Base-by-base conservation (phyloP, 208 protist species). In the Leptomonas pyrrhocoris region DNA sequence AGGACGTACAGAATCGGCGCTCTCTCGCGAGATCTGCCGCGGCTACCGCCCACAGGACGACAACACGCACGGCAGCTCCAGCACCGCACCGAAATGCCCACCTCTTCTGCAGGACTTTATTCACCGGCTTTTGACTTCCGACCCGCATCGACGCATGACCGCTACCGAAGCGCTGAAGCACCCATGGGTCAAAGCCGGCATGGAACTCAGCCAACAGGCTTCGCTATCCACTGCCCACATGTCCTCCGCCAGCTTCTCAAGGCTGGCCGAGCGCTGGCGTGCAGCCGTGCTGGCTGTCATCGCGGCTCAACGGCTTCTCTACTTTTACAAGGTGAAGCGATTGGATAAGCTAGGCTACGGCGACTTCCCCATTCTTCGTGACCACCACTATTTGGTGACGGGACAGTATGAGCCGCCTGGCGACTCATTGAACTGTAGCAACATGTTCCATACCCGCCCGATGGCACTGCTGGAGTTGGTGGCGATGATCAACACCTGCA, bases 161-260 rank as follows among this genome's bases (percentile, higher is more conserved):
- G 93, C 93, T 12, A 76, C 77, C 11, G 90, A 97, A 15, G 88
- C 93, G 0, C 77, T 97, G 11, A 89, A 88, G 61, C 93, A 97
- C 56, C 79, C 79, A 27, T 97, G 90, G 90, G 84, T 97, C 34
- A 89, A 88, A 72, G 51, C 80, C 2, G 80, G 74, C 0, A 69
- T 84, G 50, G 68, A 81, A 7, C 76, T 75, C 21, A 71, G 60
- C 8, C 45, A 46, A 8, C 54, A 58, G 11, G 56, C 71, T 0
- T 81, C 69, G 16, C 57, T 73, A 13, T 67, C 72, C 53, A 9
- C 54, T 0, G 58, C 64, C 0, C 38, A 40, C 5, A 15, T 58
- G 5, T 40, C 65, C 3, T 42, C 30, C 8, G 18, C 21, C 2
- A n/a, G 13, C 0, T 18, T 31, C 21, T 18, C 74, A 15, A 45